These are phyloP conservation scores for Verruconis gallopava DNA, from an alignment of 2,329 filamentous ascomycete genomes.

Conservation along the genomic window DNA sequence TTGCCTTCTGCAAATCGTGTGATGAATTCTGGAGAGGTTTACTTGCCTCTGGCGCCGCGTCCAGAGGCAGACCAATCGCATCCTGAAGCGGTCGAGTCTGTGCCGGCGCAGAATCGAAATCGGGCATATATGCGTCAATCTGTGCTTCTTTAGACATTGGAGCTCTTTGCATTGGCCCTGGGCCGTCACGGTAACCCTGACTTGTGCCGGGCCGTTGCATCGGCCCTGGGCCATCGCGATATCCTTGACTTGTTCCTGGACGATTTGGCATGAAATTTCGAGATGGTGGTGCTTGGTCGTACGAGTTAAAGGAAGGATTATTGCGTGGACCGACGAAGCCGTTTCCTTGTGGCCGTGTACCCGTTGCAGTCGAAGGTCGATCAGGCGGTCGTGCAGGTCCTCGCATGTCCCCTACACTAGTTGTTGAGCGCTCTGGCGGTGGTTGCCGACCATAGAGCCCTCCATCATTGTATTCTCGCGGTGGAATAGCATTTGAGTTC, in stretches of 20 bases:
- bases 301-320: background rate
- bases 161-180: background rate
- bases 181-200: background rate
- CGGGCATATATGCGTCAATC: conserved; percentile 35
- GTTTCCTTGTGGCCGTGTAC: conserved; percentile 15
- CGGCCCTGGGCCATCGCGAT: background rate
- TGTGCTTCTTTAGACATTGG: conserved; percentile 19
- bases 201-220: background rate
- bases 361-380: conserved; percentile 24
- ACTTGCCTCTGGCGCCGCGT: conserved; percentile 11
- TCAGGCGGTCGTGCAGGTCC: conserved; percentile 17
- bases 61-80: conserved; percentile 10
- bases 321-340: background rate
- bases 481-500: conserved; percentile 22
- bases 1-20: conserved; percentile 40
- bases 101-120: conserved; percentile 45
- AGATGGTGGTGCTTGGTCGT: background rate
- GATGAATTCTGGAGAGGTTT: conserved; percentile 10
- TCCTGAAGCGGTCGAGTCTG: conserved; percentile 11
- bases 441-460: conserved; percentile 4
- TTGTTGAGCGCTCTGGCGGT: conserved; percentile 6
- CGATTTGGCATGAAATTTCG: background rate
- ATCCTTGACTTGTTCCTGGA: background rate
- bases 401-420: conserved; percentile 7
- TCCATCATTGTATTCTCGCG: conserved; percentile 4